These are phyloP conservation scores for Pseudogymnoascus sp. DNA, from an alignment of 2,329 filamentous ascomycete species.

Conservation along the genomic window DNA sequence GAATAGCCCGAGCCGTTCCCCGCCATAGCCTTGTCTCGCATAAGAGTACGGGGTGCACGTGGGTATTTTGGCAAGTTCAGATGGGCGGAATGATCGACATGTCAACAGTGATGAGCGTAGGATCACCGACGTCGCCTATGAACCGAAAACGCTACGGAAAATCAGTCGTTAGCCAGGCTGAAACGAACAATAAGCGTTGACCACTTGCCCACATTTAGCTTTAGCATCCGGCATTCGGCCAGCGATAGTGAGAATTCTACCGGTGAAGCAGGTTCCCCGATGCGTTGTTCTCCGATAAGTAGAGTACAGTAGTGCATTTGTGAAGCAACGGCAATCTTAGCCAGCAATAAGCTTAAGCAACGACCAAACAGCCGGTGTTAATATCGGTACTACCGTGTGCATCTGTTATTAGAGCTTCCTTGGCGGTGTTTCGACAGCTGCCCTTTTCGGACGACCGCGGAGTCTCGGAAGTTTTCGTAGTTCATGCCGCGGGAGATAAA, in stretches of 20 bases:
- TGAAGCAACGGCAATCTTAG: background rate
- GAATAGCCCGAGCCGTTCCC: background rate
- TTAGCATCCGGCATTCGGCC: background rate
- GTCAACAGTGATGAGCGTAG: background rate
- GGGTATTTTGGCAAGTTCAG: background rate
- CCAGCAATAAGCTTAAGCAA: constrained; percentile 4
- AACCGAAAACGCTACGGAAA: background rate
- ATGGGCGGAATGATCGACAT: background rate
- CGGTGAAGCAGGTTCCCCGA: background rate
- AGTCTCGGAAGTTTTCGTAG: background rate
- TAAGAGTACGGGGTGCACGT: constrained; percentile 4
- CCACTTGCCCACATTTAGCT: background rate
- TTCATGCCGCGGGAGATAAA: background rate
- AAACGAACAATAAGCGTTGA: background rate
- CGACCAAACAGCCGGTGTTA: background rate
- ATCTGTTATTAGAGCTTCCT: background rate
- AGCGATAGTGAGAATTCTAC: background rate
- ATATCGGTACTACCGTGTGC: background rate
- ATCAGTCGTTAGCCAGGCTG: background rate
- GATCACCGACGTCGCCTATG: background rate
- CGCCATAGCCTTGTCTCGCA: background rate
- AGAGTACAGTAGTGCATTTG: background rate
- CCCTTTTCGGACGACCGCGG: background rate
- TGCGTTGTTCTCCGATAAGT: background rate
- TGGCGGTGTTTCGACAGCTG: background rate